A percentile compares a stretch with the other conserved stretches of the same genome.
Conservation (phyloP, 768 basidiomycete genomes). For the Lyophyllum decastes region DNA sequence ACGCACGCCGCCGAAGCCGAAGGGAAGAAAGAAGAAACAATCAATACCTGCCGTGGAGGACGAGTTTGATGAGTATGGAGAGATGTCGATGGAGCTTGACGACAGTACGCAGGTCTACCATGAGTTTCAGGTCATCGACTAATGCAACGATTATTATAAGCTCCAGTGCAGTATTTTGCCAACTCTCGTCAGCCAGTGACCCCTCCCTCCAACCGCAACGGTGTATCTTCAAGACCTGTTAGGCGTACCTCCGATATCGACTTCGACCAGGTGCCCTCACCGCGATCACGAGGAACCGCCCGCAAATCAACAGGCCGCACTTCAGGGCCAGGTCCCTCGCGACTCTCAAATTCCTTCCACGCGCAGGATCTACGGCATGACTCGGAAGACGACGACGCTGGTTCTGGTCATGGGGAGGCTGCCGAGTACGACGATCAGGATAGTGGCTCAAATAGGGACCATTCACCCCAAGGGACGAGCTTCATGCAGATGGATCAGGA, state of each 20-base stretch:
- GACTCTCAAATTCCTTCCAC: conserved; percentile 35
- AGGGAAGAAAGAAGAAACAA: conserved; percentile 52
- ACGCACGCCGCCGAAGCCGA: conserved; percentile 59
- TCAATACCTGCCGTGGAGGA: conserved; percentile 30
- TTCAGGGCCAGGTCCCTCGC: conserved; percentile 41
- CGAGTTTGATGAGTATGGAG: conserved; percentile 51
- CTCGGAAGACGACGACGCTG: conserved; percentile 23
- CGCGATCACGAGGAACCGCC: conserved; percentile 34
- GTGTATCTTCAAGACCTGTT: conserved; percentile 47
- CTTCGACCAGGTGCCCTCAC: conserved; percentile 67
- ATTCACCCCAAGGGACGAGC: conserved; percentile 35
- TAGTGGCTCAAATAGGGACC: conserved; percentile 18
- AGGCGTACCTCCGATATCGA: conserved; percentile 55
- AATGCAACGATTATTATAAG: conserved; percentile 25
- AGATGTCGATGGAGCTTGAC: conserved; percentile 77
- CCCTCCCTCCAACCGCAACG: conserved; percentile 38
- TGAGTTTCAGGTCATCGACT: conserved; percentile 8
- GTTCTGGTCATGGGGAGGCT: conserved; percentile 22
- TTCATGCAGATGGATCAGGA: conserved; percentile 53
- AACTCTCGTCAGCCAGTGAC: conserved; percentile 42
- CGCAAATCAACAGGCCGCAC: conserved; percentile 32
- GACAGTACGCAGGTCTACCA: conserved; percentile 52
- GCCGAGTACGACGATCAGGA: conserved; percentile 32
- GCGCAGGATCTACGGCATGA: conserved; percentile 31
- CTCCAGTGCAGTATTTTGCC: conserved; percentile 42